A percentile compares a stretch with the other conserved stretches of the same genome.
phyloP scores from a whole-genome alignment of 371 early-diverging fungal genomes.

The Mortierella sp. region DNA sequence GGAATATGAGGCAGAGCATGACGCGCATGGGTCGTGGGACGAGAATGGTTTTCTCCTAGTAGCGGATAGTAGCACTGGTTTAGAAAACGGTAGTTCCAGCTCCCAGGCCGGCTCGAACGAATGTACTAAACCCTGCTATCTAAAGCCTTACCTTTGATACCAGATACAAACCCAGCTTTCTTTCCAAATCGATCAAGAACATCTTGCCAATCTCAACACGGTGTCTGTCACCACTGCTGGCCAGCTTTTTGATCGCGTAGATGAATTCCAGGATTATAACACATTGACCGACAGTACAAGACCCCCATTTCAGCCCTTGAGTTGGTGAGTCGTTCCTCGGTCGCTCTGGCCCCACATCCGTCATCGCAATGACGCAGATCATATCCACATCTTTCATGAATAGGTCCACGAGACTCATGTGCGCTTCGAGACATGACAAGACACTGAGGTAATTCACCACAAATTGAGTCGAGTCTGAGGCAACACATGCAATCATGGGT shows the following conservation, averaged over 20 bases:
- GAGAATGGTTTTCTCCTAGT: constrained; percentile 59
- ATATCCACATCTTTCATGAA: constrained; percentile 76
- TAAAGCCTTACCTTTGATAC: constrained; percentile 59
- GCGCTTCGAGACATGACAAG: constrained; percentile 59
- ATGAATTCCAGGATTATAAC: constrained; percentile 66
- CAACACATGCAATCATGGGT: constrained; percentile 69
- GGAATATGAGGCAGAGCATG: constrained; percentile 64
- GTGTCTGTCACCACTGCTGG: constrained; percentile 57
- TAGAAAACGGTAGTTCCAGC: no score
- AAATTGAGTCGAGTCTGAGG: constrained; percentile 63
- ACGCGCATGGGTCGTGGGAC: constrained; percentile 68
- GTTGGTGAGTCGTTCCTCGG: constrained; percentile 25
- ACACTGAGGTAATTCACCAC: constrained; percentile 59
- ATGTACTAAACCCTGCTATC: no score
- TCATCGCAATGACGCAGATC: constrained; percentile 69
- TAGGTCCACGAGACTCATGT: constrained; percentile 66
- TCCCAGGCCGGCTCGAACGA: no score
- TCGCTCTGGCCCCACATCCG: constrained; percentile 61
- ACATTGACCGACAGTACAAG: constrained; percentile 71
- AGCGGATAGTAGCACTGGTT: no score
- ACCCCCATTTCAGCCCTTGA: constrained; percentile 60
- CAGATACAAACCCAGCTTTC: constrained; percentile 66
- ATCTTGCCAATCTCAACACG: constrained; percentile 72
- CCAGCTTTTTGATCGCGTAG: constrained; percentile 64
- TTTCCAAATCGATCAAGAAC: constrained; percentile 71